Evolutionary conservation across 2,329 filamentous ascomycete species (phyloP).

Genomic region (Pseudophaeomoniella oleicola): DNA sequence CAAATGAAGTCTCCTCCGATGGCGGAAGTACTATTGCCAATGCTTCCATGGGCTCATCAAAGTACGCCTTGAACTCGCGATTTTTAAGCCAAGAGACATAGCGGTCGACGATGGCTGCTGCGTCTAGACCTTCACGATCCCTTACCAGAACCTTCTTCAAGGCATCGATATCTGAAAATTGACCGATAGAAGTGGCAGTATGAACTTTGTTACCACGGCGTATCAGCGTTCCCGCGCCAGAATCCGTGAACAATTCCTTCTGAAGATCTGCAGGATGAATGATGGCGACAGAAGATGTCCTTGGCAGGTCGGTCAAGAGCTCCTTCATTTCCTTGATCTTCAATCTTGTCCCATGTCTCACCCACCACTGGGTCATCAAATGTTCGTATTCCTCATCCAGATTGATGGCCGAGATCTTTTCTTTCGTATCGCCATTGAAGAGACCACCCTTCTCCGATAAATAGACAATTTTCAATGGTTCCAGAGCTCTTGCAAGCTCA

Average conservation of each 20-base stretch:
- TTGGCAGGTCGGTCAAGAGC: constrained; percentile 71
- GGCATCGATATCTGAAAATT: constrained; percentile 62
- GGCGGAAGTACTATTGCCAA: constrained; percentile 77
- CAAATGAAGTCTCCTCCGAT: constrained; percentile 46
- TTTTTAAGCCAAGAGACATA: constrained; percentile 68
- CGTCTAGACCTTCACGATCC: constrained; percentile 68
- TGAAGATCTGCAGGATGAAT: constrained; percentile 93
- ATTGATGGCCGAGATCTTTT: constrained; percentile 96
- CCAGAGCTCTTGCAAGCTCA: constrained; percentile 73
- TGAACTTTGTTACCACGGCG: constrained; percentile 81
- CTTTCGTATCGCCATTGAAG: constrained; percentile 81
- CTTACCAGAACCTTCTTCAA: constrained; percentile 72
- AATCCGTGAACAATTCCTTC: constrained; percentile 94
- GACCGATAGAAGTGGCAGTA: constrained; percentile 52
- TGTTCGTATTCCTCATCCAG: constrained; percentile 90
- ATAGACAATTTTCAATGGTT: constrained; percentile 95
- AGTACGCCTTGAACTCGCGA: constrained; percentile 81
- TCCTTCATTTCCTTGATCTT: constrained; percentile 99
- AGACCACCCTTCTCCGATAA: constrained; percentile 95
- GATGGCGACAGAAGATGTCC: constrained; percentile 88
- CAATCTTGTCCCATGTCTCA: constrained; percentile 80
- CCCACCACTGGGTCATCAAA: constrained; percentile 89
- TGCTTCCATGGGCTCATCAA: constrained; percentile 85
- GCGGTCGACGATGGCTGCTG: constrained; percentile 68
- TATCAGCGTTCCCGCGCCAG: constrained; percentile 84